Evolutionary conservation across 768 basidiomycete species (phyloP), one percentile per base, ranked within the genome.

Genomic region (Hysterangium stoloniferum): DNA sequence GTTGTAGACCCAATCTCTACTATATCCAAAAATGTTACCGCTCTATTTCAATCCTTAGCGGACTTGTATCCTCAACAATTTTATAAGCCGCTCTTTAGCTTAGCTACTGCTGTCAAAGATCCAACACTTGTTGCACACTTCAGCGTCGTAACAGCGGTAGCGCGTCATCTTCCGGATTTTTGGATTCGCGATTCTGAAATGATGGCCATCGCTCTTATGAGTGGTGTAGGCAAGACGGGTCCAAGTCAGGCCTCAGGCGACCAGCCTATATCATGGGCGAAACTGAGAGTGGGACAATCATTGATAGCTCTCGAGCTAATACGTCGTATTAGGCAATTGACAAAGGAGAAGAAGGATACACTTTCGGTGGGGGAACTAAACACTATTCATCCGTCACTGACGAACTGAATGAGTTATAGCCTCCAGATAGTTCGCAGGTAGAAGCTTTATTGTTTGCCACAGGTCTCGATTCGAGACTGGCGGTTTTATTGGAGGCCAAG

Each of bases 111-210:
- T 0, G 69, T 71, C 36, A 83, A 82, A 56, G 80, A 80, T 48
- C 59, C 75, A n/a, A 70, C 74, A 9, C 69, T 84, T 8, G 69
- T 77, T 9, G 77, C 75, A 47, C 76, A 85, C 53, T 71, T 86
- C 0, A 73, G 76, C 38, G 69, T 73, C 3, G 60, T 88, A 40
- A 66, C 69, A 12, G 69, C 75, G 1, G 56, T 84, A 48, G 68
- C 77, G 4, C 72, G 69, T 27, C 76, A 77, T 58, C 66, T 85
- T 13, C 71, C 76, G 2, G 78, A 79, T 53, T 78, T 81, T 57
- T 87, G 83, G 84, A 70, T 71, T 6, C 71, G 75, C 20, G 79
- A 87, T 61, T 69, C 79, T 5, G 86, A 87, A 57, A 88, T 89
- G 85, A 67, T 86, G 57, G 71, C 80, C 3, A 73, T 87, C 2